These are phyloP conservation scores for Boletus sp. DNA, from an alignment of 768 basidiomycete species.

Conservation along the genomic window DNA sequence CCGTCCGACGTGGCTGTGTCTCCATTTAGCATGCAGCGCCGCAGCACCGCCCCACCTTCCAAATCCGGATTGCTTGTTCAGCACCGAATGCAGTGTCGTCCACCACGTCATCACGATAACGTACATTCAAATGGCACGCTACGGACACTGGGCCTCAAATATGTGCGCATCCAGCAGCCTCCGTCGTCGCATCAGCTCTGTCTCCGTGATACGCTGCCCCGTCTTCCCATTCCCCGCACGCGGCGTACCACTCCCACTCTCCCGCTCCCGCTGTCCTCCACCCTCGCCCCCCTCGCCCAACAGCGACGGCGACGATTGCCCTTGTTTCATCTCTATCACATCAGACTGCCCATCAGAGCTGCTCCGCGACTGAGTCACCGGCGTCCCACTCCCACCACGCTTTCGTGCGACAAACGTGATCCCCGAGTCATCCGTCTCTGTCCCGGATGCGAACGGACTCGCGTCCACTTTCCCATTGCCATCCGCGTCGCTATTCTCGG, in stretches of 20 bases:
- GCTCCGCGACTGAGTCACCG: conserved; percentile 16
- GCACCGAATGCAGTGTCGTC: conserved; percentile 21
- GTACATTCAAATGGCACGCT: not conserved
- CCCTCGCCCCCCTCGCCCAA: not conserved
- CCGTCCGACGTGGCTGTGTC: conserved; percentile 33
- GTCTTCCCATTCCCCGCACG: conserved; percentile 38
- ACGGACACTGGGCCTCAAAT: conserved; percentile 30
- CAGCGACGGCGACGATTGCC: conserved; percentile 9
- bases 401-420: conserved; percentile 71
- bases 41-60: conserved; percentile 31
- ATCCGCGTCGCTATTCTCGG: not conserved
- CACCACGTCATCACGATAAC: not conserved
- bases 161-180: conserved; percentile 75
- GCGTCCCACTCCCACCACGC: conserved; percentile 33
- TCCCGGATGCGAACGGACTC: conserved; percentile 43
- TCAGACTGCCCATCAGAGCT: conserved; percentile 20
- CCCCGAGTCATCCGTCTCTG: conserved; percentile 66
- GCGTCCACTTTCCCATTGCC: conserved; percentile 12
- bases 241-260: conserved; percentile 30
- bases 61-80: conserved; percentile 15
- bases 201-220: conserved; percentile 73
- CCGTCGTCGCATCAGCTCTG: conserved; percentile 73
- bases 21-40: conserved; percentile 33
- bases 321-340: conserved; percentile 18
- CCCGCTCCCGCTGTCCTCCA: conserved; percentile 14